Conservation (phyloP, 2,329 filamentous ascomycete genomes). For the Pezicula neosporulosa region DNA sequence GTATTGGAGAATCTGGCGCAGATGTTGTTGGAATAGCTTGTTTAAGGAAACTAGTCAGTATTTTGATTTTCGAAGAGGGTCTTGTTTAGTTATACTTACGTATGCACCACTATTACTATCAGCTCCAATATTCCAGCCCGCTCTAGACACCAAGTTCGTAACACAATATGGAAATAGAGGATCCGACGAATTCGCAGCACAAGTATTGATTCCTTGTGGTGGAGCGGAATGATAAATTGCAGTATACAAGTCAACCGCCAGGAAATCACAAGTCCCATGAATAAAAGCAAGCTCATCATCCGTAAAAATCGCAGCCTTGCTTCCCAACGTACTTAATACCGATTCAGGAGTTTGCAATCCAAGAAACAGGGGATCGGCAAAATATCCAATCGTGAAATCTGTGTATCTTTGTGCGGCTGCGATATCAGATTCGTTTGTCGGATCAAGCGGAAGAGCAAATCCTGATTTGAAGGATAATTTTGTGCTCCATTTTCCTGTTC, state of each 20-base stretch:
- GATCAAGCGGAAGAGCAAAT: slow-evolving; percentile 43
- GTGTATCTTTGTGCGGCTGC: slow-evolving; percentile 24
- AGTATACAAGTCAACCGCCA: slow-evolving; percentile 54
- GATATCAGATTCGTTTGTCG: slow-evolving; percentile 9
- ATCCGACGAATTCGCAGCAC: slow-evolving; percentile 34
- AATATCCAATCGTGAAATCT: slow-evolving; percentile 40
- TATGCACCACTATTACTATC: slow-evolving; percentile 11
- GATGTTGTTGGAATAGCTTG: slow-evolving; percentile 22
- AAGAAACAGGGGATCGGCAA: slow-evolving; percentile 47
- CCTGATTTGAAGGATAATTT: slow-evolving; percentile 12
- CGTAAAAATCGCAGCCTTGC: slow-evolving; percentile 17
- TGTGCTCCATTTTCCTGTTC: slow-evolving; percentile 33
- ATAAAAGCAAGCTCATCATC: slow-evolving; percentile 42
- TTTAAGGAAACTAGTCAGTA: not conserved
- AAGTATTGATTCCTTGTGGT: slow-evolving; percentile 32
- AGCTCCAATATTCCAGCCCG: slow-evolving; percentile 31
- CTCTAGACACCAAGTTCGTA: slow-evolving; percentile 25
- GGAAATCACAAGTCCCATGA: slow-evolving; percentile 47
- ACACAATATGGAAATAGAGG: slow-evolving; percentile 38
- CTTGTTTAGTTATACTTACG: slow-evolving; percentile 15
- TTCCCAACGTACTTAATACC: slow-evolving; percentile 36
- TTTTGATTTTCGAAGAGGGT: not conserved
- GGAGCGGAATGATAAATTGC: slow-evolving; percentile 46
- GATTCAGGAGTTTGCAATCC: slow-evolving; percentile 43
- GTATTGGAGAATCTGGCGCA: slow-evolving; percentile 36